Evolutionary conservation across 78 protist genomes (phyloP), one percentile per base, ranked within the genome.

Genomic region (Reticulomyxa filosa): DNA sequence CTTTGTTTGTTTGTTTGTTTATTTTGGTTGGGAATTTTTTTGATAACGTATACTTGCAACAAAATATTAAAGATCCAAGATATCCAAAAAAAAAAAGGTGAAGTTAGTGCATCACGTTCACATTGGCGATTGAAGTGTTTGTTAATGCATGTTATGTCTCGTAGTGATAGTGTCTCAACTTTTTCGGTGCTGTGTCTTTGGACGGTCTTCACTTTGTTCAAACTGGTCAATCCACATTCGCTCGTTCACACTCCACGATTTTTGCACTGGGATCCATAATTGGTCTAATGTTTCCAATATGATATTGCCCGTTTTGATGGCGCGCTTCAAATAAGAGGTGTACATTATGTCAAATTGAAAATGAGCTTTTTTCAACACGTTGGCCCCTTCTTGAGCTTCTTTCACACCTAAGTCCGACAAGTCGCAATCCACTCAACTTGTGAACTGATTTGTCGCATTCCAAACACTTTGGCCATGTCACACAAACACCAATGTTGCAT

Each of bases 171-270:
- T 20, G 17, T 42, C 25, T 13, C 50, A 57, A 38, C 67, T 62
- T 48, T n/a, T 7, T 71, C 76, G 13, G 8, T 33, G 53, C 79
- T 73, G 36, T 74, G 69, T 65, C 67, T 68, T 30, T 32, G 70
- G 22, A 74, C 79, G 13, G 79, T 74, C 53, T 74, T 48, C 53
- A 62, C 51, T 63, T 74, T 74, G 62, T 74, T 29, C 23, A 69
- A 46, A 0, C 79, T 67, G 20, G 63, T 53, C 17, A 74, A 73
- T 17, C 62, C 73, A 74, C 55, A 56, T 62, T 36, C 79, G 72
- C 69, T 74, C 79, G 74, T 74, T 74, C 37, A 74, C 59, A 7
- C 79, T 50, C 79, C 79, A 74, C 29, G n/a, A 29, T 20, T 65
- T 5, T 63, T 50, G 48, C 62, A 51, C 38, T 17, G 75, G 75